Evolutionary conservation across 2,329 filamentous ascomycete genomes (phyloP), one percentile per base, ranked within the genome.

Genomic region (Bisporella sp.): DNA sequence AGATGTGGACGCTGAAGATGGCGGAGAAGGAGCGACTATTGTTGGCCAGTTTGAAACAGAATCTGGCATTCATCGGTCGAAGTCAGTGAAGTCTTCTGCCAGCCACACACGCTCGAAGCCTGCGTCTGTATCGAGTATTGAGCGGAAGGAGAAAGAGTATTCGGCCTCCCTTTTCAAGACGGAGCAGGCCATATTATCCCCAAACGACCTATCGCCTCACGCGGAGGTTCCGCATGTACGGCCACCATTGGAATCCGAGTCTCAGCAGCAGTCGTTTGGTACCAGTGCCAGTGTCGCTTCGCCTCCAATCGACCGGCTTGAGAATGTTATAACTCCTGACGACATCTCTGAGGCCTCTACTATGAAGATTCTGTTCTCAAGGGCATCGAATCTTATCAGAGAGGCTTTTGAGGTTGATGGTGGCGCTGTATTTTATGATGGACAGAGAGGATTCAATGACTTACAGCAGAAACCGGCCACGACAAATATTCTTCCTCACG

Each of bases 401-500:
- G 63, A 65, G 45, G 56, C 63, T 1, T 64, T 65, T 21, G 64
- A 66, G 46, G 59, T 66, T 5, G 63, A 66, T 46, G 64, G 64
- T 1, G 63, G 63, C 1, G 57, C 56, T 11, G 54, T 66, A 3
- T 66, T 66, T 39, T 64, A 62, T 45, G 62, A 65, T 54, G 62
- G 61, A 13, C 62, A 64, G 37, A 60, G 51, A 33, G 62, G 63
- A 0, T 63, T 62, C 48, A 58, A 46, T 35, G 52, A 60, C 33
- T 42, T 53, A 11, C 33, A 37, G 8, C 39, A 29, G 5, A 49
- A 50, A 28, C 46, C 52, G 37, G 40, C 13, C n/a, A 7, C 21
- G 21, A 28, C 5, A 9, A 13, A 5, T 7, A 37, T 13, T 11
- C 29, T 11, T 45, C 37, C 9, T 11, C 31, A 9, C n/a, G 13